Conservation (phyloP, 768 basidiomycete species). For the Boletus reticuloceps region DNA sequence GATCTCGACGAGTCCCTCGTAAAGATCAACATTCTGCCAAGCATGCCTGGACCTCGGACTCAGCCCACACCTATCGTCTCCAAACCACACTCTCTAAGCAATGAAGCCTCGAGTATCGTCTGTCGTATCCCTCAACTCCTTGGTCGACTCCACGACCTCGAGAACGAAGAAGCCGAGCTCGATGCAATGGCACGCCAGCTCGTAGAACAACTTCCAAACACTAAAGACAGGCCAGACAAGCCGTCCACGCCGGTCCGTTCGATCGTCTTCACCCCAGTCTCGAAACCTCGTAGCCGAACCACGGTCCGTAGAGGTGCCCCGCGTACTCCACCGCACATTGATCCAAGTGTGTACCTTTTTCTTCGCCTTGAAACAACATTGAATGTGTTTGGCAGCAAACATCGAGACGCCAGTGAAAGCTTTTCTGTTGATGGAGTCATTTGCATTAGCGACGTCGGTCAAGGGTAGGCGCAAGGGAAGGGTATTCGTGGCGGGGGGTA, state of each 20-base stretch:
- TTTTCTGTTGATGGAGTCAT: conserved; percentile 19
- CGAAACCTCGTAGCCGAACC: not conserved
- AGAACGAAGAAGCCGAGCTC: conserved; percentile 21
- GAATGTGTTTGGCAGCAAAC: conserved; percentile 6
- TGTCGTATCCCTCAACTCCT: conserved; percentile 18
- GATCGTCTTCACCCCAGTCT: not conserved
- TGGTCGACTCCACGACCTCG: conserved; percentile 19
- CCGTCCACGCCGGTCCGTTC: not conserved
- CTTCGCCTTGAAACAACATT: not conserved
- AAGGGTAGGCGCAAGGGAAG: conserved; percentile 25
- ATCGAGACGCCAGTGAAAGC: conserved; percentile 19
- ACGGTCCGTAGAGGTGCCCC: not conserved
- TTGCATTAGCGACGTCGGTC: conserved; percentile 18
- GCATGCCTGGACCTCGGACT: conserved; percentile 10
- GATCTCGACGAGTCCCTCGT: no score
- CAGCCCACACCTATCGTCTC: not conserved
- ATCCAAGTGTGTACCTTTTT: conserved; percentile 8
- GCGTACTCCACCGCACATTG: conserved; percentile 3
- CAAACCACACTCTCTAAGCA: conserved; percentile 5
- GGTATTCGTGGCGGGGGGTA: conserved; percentile 16
- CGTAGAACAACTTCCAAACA: not conserved
- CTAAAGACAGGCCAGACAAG: not conserved
- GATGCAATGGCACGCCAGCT: conserved; percentile 15
- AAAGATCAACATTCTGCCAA: not conserved
- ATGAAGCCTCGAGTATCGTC: conserved; percentile 9